Evolutionary conservation across 2,329 filamentous ascomycete species (phyloP).

Genomic region (Botrytis squamosa): DNA sequence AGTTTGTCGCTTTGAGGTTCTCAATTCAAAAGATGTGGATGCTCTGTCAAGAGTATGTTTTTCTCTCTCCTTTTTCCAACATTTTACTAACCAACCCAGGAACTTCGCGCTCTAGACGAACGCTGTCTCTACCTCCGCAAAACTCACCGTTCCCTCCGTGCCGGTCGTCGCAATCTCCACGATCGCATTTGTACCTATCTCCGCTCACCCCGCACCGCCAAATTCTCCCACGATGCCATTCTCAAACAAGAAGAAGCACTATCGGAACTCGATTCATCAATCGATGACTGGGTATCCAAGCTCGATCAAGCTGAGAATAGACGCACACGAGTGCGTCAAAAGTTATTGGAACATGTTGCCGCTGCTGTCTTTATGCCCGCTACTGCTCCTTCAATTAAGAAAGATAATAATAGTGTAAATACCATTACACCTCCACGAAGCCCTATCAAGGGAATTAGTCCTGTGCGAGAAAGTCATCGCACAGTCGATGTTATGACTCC

Average conservation of each 20-base stretch:
- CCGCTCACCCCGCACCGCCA: slow-evolving; percentile 66
- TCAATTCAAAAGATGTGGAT: slow-evolving; percentile 61
- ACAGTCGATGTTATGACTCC: neutral
- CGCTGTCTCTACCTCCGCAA: slow-evolving; percentile 75
- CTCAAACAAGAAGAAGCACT: slow-evolving; percentile 79
- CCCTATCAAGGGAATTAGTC: slow-evolving; percentile 45
- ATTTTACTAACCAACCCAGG: slow-evolving; percentile 44
- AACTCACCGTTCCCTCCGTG: slow-evolving; percentile 71
- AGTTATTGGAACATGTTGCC: slow-evolving; percentile 77
- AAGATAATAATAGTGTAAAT: neutral
- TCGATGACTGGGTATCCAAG: slow-evolving; percentile 78
- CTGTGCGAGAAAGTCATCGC: neutral
- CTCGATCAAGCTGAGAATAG: slow-evolving; percentile 79
- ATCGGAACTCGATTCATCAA: slow-evolving; percentile 71
- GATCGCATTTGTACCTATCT: slow-evolving; percentile 75
- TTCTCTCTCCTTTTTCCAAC: neutral
- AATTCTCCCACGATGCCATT: slow-evolving; percentile 72
- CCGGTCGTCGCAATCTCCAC: slow-evolving; percentile 75
- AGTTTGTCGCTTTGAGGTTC: slow-evolving; percentile 63
- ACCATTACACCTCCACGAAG: slow-evolving; percentile 33
- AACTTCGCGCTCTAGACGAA: slow-evolving; percentile 74
- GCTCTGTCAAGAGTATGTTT: slow-evolving; percentile 58
- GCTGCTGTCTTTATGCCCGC: slow-evolving; percentile 56
- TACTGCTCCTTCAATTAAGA: too few species aligned
- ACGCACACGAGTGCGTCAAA: slow-evolving; percentile 71